Evolutionary conservation across 495 filamentous ascomycete genomes (phyloP), one percentile per base, ranked within the genome.

Genomic region (Neurospora intermedia): DNA sequence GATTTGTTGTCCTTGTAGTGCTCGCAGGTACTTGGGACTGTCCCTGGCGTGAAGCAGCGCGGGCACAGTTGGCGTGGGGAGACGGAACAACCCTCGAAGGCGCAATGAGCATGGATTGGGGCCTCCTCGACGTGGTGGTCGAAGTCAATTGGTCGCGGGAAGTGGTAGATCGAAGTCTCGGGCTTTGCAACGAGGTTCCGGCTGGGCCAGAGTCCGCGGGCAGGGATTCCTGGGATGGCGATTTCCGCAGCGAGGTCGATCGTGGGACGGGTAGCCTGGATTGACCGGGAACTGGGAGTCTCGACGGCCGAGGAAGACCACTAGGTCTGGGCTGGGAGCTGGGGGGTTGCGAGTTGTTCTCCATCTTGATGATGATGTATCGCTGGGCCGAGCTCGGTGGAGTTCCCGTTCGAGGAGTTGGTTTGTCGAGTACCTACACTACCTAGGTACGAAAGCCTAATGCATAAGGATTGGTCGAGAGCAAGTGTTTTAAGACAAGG

Each of bases 81-180:
- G 78, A 77, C 20, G 81, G 78, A 8, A 73, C 74, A 48, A 75
- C 72, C 11, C 78, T 77, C n/a, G 76, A 40, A 15, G 74, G 38
- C 5, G 74, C 45, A 1, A 72, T 7, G 6, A 66, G 27, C 71
- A 13, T 31, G 69, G 46, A 48, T 7, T 74, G 77, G 15, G 69
- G 27, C 15, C 77, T 75, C 38, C 27, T 69, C 11, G 75, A n/a
- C 43, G 69, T 16, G 62, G 38, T 54, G 74, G 20, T 76, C 13
- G 80, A 69, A 23, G 77, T 75, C 20, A 86, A 71, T 69, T 81
- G 83, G 71, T 85, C 84, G 71, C 78, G 81, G 10, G 85, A 86
- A 43, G 82, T 71, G 6, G 82, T 54, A 2, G 84, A 40, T 40
- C 85, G 82, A 9, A 86, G 74, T 54, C 81, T 82, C 13, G 83